Conservation (phyloP, 2,329 filamentous ascomycete genomes). For the Seiridium cupressi region DNA sequence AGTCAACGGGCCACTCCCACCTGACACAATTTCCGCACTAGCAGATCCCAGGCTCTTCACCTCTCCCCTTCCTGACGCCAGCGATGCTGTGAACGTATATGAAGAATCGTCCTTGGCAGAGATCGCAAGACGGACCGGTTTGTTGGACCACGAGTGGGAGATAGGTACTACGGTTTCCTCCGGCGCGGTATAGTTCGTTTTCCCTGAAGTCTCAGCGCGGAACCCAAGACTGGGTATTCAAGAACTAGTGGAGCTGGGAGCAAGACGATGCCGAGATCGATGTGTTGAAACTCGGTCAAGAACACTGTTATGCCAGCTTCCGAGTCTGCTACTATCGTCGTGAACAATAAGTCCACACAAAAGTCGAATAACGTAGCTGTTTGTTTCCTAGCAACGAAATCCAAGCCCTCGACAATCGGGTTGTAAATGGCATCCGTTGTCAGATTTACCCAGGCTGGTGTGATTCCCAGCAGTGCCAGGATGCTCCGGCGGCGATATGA, state of each 20-base stretch:
- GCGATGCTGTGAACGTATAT: neutral
- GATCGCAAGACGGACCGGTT: neutral
- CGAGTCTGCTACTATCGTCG: slow-evolving; percentile 18
- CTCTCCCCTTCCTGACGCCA: neutral
- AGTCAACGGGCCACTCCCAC: neutral
- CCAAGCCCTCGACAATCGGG: slow-evolving; percentile 20
- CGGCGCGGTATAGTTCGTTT: neutral
- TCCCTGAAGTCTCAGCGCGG: neutral
- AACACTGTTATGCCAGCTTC: slow-evolving; percentile 33
- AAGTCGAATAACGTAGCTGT: slow-evolving; percentile 30
- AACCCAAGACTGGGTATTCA: neutral
- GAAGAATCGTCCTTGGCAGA: neutral
- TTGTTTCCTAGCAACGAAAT: slow-evolving; percentile 30
- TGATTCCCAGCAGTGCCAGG: slow-evolving; percentile 21
- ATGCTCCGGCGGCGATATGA: slow-evolving; percentile 6
- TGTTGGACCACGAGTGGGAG: neutral
- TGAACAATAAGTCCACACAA: slow-evolving; percentile 27
- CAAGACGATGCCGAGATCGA: slow-evolving; percentile 29
- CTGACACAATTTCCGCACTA: neutral
- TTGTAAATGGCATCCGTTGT: slow-evolving; percentile 17
- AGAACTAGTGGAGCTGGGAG: neutral
- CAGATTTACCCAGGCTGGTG: slow-evolving; percentile 25
- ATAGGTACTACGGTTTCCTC: neutral
- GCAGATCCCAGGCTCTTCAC: neutral
- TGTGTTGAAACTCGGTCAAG: slow-evolving; percentile 29